Percentiles rank a stretch among this genome's conserved stretches.
These are phyloP conservation scores for Stephania yunnanensis DNA, from an alignment of 164 flowering plant genomes.

Conservation along the genomic window DNA sequence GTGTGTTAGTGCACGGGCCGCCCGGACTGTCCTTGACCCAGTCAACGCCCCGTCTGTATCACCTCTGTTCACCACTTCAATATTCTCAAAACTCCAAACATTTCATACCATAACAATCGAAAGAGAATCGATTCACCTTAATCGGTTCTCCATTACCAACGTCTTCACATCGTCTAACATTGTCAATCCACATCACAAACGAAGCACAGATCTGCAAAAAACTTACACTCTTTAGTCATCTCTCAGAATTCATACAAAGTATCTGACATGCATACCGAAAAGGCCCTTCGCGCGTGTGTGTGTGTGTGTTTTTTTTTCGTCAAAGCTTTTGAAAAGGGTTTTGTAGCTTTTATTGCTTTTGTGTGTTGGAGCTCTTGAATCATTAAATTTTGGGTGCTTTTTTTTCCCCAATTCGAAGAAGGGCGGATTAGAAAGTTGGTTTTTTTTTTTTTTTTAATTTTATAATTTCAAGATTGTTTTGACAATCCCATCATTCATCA, in stretches of 20 bases:
- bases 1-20: neutral
- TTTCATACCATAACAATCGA: too few species aligned
- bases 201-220: too few species aligned
- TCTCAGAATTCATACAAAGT: too few species aligned
- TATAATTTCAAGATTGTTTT: neutral
- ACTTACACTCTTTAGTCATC: too few species aligned
- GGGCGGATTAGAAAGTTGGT: slow-evolving; percentile 6
- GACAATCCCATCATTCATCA: neutral
- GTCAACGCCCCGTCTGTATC: neutral
- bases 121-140: too few species aligned
- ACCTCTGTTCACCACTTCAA: neutral
- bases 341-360: slow-evolving; percentile 3
- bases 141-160: too few species aligned
- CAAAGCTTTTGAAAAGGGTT: slow-evolving; percentile 23
- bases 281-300: too few species aligned
- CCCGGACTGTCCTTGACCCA: neutral
- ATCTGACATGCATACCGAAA: too few species aligned
- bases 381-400: neutral
- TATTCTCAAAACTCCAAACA: too few species aligned
- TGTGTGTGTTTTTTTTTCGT: neutral
- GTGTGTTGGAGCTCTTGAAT: neutral
- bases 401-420: neutral
- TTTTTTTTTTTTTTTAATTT: slow-evolving; percentile 2
- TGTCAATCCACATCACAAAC: too few species aligned
- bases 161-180: too few species aligned